phyloP scores from a whole-genome alignment of 2,329 filamentous ascomycete species.

The Neofusicoccum cordaticola region DNA sequence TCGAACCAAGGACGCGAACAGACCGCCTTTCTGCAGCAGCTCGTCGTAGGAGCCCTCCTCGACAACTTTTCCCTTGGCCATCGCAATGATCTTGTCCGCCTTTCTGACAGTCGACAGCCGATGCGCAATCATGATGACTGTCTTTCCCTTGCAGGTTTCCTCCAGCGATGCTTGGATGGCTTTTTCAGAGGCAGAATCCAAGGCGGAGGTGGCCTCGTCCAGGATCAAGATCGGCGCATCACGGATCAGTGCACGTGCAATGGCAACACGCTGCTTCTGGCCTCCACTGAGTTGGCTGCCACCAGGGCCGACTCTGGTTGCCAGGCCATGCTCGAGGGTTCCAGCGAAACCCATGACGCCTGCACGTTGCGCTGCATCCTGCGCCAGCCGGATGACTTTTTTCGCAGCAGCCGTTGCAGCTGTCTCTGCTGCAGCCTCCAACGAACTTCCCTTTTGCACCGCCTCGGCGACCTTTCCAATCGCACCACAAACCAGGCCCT shows the following conservation, averaged over 20 bases:
- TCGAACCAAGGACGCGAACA: slow-evolving; percentile 51
- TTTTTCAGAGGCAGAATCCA: slow-evolving; percentile 58
- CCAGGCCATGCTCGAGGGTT: slow-evolving; percentile 49
- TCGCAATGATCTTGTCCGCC: slow-evolving; percentile 39
- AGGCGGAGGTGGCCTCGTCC: slow-evolving; percentile 61
- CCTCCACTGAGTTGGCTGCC: slow-evolving; percentile 57
- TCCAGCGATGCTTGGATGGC: slow-evolving; percentile 49
- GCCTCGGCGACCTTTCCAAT: slow-evolving; percentile 48
- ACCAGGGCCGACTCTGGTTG: slow-evolving; percentile 50
- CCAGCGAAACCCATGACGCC: slow-evolving; percentile 59
- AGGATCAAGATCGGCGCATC: slow-evolving; percentile 58
- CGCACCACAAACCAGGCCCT: slow-evolving; percentile 35
- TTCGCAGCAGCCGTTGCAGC: slow-evolving; percentile 48
- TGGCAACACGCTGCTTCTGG: slow-evolving; percentile 59
- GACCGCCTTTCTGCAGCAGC: slow-evolving; percentile 34
- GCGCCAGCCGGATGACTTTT: slow-evolving; percentile 49
- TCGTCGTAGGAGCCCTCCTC: slow-evolving; percentile 37
- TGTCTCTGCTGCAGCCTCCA: slow-evolving; percentile 44
- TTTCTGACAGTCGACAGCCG: slow-evolving; percentile 36
- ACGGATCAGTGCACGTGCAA: slow-evolving; percentile 56
- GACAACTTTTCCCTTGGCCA: slow-evolving; percentile 36
- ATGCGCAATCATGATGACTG: slow-evolving; percentile 40
- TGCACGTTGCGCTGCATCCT: slow-evolving; percentile 54
- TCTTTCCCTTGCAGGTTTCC: slow-evolving; percentile 31
- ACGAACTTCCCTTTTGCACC: slow-evolving; percentile 52